A percentile compares a stretch with the other conserved stretches of the same genome.
Evolutionary conservation across 2,329 filamentous ascomycete genomes (phyloP).

Genomic region (Ramichloridium luteum): DNA sequence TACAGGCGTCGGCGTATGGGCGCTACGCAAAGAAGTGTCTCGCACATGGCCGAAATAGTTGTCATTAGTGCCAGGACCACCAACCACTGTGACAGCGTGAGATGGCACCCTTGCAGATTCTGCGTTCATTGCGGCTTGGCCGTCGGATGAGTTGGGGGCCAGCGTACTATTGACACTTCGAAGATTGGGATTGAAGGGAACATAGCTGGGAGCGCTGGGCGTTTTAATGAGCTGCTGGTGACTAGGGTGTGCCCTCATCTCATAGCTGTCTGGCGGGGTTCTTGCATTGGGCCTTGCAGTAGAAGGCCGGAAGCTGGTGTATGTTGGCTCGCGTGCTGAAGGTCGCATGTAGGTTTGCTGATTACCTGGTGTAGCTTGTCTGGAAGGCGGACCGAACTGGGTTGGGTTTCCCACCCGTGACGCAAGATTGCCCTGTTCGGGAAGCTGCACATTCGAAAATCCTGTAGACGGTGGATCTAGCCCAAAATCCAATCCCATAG

Average conservation of each 20-base stretch:
- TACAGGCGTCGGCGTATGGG: slow-evolving; percentile 2
- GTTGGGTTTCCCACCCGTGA: not conserved
- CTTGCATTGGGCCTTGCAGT: slow-evolving; percentile 9
- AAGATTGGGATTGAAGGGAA: slow-evolving; percentile 22
- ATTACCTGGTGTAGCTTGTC: slow-evolving; percentile 6
- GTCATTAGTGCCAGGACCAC: slow-evolving; percentile 2
- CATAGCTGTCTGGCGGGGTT: slow-evolving; percentile 18
- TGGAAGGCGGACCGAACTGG: slow-evolving; percentile 2
- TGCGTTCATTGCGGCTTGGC: not conserved
- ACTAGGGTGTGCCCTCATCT: slow-evolving; percentile 20
- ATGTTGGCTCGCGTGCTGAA: slow-evolving; percentile 7
- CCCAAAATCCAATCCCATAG: slow-evolving; percentile 1
- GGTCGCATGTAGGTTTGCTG: slow-evolving; percentile 10
- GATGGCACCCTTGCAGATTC: slow-evolving; percentile 4
- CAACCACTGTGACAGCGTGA: slow-evolving; percentile 7
- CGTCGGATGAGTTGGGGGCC: no score
- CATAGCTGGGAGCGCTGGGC: slow-evolving; percentile 14
- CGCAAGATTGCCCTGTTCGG: not conserved
- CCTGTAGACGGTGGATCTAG: no score
- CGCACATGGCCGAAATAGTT: slow-evolving; percentile 9
- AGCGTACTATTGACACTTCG: slow-evolving; percentile 4
- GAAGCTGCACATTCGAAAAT: no score
- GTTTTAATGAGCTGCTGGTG: slow-evolving; percentile 8
- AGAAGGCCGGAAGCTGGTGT: slow-evolving; percentile 8
- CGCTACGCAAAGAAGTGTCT: slow-evolving; percentile 7